These are phyloP conservation scores for Rehmannia glutinosa DNA, from an alignment of 257 asterid genomes.

Conservation along the genomic window DNA sequence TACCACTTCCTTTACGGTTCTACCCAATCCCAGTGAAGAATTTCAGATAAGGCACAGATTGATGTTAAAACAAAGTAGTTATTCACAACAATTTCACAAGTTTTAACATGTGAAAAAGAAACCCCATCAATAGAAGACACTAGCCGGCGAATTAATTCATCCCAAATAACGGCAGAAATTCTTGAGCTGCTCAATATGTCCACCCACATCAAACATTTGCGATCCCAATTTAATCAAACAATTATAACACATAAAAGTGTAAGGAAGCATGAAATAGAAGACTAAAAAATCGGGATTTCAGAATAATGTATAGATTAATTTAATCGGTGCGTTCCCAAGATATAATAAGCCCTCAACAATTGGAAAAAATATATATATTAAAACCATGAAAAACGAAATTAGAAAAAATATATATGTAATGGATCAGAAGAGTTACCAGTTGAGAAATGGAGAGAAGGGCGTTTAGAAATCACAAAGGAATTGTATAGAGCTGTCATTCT, in stretches of 20 bases:
- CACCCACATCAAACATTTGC: not conserved
- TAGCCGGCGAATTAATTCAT: not conserved
- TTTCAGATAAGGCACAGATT: too few species aligned
- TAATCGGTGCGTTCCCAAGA: not conserved
- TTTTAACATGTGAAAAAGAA: not conserved
- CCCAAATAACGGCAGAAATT: not conserved
- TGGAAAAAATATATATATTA: not conserved
- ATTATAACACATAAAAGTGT: not conserved
- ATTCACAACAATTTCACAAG: not conserved
- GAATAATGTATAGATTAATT: not conserved
- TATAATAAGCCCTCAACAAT: not conserved
- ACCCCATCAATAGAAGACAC: not conserved
- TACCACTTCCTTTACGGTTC: not conserved
- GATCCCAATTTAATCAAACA: not conserved
- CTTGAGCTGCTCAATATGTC: not conserved
- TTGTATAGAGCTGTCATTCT: slow-evolving; percentile 37
- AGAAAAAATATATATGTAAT: not conserved
- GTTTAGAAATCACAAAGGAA: slow-evolving; percentile 29
- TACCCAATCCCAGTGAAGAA: too few species aligned
- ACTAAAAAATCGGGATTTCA: not conserved
- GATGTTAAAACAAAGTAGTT: not conserved
- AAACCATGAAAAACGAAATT: not conserved
- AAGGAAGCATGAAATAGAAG: not conserved
- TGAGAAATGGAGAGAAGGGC: slow-evolving; percentile 26
- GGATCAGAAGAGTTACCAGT: slow-evolving; percentile 28